Evolutionary conservation across 1,284 basidiomycete species (phyloP).

Genomic region (Schizophyllum commune): DNA sequence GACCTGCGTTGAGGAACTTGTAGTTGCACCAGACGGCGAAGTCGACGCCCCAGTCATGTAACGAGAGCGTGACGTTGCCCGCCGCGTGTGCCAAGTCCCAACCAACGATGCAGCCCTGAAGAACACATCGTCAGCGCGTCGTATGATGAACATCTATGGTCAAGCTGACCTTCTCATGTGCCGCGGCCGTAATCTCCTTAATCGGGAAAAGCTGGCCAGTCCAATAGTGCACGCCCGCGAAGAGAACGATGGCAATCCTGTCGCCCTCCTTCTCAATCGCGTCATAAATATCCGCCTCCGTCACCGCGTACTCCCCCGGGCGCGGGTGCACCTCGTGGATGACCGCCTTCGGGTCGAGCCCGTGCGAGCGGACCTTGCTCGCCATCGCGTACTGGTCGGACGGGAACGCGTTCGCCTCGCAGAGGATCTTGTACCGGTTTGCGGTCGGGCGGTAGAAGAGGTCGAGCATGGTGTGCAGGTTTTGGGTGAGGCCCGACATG

Average conservation of each 20-base stretch:
- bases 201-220: constrained; percentile 96
- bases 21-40: constrained; percentile 98
- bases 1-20: constrained; percentile 96
- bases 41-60: constrained; percentile 94
- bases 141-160: constrained; percentile 1
- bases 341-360: constrained; percentile 67
- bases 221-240: constrained; percentile 93
- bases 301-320: constrained; percentile 78
- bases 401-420: constrained; percentile 92
- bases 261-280: constrained; percentile 67
- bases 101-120: constrained; percentile 86
- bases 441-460: constrained; percentile 89
- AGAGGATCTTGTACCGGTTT: constrained; percentile 88
- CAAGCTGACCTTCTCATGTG: constrained; percentile 59
- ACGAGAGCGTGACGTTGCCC: constrained; percentile 84
- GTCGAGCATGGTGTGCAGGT: constrained; percentile 91
- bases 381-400: constrained; percentile 97
- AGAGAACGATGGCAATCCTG: constrained; percentile 81
- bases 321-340: constrained; percentile 79
- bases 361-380: constrained; percentile 79
- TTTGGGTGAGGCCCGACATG: constrained; percentile 91
- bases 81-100: constrained; percentile 96
- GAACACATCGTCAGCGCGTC: constrained; percentile 9
- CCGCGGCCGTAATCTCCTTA: constrained; percentile 72
- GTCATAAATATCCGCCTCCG: constrained; percentile 87